Conservation (phyloP, 768 basidiomycete species). For the Strobilomyces confusus region DNA sequence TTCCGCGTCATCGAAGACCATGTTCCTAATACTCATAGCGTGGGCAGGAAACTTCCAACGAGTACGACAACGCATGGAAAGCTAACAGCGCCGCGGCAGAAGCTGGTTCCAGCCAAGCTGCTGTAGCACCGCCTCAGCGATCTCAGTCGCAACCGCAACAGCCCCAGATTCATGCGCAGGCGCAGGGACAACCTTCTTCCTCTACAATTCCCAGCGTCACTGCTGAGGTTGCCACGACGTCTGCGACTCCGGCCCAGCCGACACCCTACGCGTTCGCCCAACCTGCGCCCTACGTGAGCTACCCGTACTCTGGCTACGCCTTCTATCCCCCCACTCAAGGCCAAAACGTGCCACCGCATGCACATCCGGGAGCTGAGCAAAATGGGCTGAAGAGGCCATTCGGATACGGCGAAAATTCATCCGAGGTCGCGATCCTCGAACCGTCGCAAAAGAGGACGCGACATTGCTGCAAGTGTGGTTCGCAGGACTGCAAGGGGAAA, state of each 20-base stretch:
- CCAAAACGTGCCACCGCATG: constrained; percentile 21
- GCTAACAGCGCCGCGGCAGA: constrained; percentile 47
- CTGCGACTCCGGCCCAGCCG: constrained; percentile 26
- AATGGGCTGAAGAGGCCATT: constrained; percentile 28
- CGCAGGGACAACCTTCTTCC: constrained; percentile 19
- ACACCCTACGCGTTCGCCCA: constrained; percentile 29
- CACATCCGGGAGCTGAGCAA: constrained; percentile 25
- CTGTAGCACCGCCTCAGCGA: constrained; percentile 19
- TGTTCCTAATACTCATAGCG: constrained; percentile 6
- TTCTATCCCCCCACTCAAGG: constrained; percentile 27
- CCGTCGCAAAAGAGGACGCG: constrained; percentile 58
- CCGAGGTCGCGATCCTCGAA: constrained; percentile 31
- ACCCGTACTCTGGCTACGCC: constrained; percentile 34
- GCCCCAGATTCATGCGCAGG: constrained; percentile 16
- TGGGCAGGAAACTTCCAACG: constrained; percentile 43
- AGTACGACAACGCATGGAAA: constrained; percentile 61
- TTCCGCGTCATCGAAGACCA: not conserved
- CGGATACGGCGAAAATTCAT: constrained; percentile 23
- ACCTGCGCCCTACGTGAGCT: constrained; percentile 32
- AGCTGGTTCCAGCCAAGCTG: constrained; percentile 22
- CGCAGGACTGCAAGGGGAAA: constrained; percentile 78
- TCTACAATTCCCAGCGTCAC: constrained; percentile 16
- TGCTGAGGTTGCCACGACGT: constrained; percentile 17
- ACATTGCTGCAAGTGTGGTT: constrained; percentile 82
- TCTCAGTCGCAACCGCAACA: constrained; percentile 19